Percentiles rank a stretch among this genome's conserved stretches.
phyloP scores from a whole-genome alignment of 1,284 basidiomycete genomes.

The Trametes polyzona region DNA sequence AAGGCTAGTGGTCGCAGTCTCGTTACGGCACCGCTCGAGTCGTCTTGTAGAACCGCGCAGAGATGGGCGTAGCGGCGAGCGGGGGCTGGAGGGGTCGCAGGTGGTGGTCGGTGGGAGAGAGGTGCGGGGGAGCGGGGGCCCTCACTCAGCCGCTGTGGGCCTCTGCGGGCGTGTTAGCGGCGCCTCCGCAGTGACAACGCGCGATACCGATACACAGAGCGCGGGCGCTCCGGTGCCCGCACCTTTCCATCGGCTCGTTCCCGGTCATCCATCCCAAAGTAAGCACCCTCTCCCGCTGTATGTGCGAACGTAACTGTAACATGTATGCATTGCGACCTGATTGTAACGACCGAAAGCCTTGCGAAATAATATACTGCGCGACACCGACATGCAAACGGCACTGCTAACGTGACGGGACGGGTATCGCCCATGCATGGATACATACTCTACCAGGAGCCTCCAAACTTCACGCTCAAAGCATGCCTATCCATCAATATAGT shows the following conservation, averaged over 20 bases:
- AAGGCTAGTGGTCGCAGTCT: not conserved
- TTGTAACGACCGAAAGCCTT: conserved; percentile 6
- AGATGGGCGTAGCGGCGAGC: not conserved
- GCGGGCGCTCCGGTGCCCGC: not conserved
- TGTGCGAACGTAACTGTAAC: no score
- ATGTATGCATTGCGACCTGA: conserved; percentile 8
- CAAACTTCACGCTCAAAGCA: not conserved
- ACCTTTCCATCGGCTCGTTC: no score
- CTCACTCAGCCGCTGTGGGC: conserved; percentile 7
- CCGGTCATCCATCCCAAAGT: no score
- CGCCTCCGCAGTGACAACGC: conserved; percentile 10
- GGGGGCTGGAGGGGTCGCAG: not conserved
- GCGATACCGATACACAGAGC: no score
- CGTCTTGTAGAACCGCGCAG: not conserved
- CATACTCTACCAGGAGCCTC: not conserved
- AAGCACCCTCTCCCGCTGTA: no score
- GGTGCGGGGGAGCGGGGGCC: not conserved
- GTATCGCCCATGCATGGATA: conserved; percentile 7
- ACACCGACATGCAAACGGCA: not conserved
- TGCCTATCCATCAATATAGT: not conserved
- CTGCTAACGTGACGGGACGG: not conserved
- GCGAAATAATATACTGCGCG: conserved; percentile 24
- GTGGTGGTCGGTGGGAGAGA: not conserved
- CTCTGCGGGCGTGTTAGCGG: conserved; percentile 1
- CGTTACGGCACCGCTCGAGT: not conserved